Percentiles rank a stretch among this genome's conserved stretches.
Conservation (phyloP, 805 yeast genomes). For the Candida nemodendra region DNA sequence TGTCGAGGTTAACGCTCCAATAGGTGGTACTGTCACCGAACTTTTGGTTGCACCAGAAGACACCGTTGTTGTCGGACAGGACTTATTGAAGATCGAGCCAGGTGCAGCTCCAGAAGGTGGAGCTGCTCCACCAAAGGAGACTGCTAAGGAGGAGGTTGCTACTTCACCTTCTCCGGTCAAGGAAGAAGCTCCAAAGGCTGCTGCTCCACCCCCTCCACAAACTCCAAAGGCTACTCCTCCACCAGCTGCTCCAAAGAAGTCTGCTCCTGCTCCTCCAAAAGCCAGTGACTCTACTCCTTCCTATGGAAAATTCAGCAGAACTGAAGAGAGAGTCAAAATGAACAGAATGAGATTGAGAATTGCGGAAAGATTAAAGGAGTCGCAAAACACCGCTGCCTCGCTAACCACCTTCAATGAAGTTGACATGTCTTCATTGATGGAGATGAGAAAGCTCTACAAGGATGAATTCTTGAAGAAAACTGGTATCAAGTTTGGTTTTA, state of each 20-base stretch:
- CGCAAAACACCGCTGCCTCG: constrained; percentile 98
- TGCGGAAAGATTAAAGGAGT: constrained; percentile 98
- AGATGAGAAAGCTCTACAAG: constrained; percentile 94
- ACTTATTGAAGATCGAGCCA: constrained; percentile 80
- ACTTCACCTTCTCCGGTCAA: constrained; percentile 29
- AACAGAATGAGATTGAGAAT: constrained; percentile 99
- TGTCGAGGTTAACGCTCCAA: constrained; percentile 93
- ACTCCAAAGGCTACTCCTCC: constrained; percentile 14
- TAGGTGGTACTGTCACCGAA: constrained; percentile 85
- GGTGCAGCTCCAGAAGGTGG: constrained; percentile 66
- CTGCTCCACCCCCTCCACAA: constrained; percentile 26
- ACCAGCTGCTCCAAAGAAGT: constrained; percentile 16
- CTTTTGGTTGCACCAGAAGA: constrained; percentile 81
- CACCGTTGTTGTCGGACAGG: constrained; percentile 96
- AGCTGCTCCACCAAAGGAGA: constrained; percentile 36
- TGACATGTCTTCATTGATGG: constrained; percentile 89
- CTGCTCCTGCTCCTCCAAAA: constrained; percentile 24
- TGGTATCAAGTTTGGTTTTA: constrained; percentile 95
- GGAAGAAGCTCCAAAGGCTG: constrained; percentile 18
- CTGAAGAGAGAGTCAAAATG: constrained; percentile 93
- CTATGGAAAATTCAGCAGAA: constrained; percentile 64
- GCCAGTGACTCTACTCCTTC: constrained; percentile 36
- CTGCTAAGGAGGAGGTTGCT: constrained; percentile 31
- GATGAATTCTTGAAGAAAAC: constrained; percentile 93
- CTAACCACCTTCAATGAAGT: constrained; percentile 97